Percentiles rank a stretch among this genome's conserved stretches.
Evolutionary conservation across 2,329 filamentous ascomycete species (phyloP).

Genomic region (Chaetomiaceae sp.): DNA sequence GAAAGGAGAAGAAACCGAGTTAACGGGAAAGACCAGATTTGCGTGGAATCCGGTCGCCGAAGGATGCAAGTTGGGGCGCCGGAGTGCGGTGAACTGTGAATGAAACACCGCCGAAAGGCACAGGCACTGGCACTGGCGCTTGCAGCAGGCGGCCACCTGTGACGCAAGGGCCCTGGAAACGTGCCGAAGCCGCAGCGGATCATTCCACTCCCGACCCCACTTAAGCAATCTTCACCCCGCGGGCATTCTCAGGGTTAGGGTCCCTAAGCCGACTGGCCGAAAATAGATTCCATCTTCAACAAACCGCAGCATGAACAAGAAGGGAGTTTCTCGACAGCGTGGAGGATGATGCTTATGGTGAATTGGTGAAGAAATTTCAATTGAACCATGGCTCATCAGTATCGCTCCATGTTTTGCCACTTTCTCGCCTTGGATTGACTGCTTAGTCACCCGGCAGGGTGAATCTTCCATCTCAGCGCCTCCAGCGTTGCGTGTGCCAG

Average conservation of each 20-base stretch:
- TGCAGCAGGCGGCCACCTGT: constrained; percentile 6
- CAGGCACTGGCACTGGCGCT: neutral
- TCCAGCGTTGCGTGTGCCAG: constrained; percentile 7
- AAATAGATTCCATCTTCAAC: too few relatives aligned
- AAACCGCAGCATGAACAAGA: too few relatives aligned
- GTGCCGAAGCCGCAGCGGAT: constrained; percentile 12
- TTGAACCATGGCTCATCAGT: too few relatives aligned
- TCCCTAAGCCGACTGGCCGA: neutral
- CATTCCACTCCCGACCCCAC: constrained; percentile 4
- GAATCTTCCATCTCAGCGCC: neutral
- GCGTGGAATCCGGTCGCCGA: neutral
- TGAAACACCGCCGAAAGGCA: neutral
- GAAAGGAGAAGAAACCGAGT: neutral
- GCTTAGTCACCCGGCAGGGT: constrained; percentile 5
- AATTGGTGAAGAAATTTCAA: too few relatives aligned
- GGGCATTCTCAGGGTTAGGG: neutral
- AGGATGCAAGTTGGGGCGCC: neutral
- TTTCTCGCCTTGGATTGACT: neutral
- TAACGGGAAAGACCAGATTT: neutral
- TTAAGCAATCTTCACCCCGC: neutral
- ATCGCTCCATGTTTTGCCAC: too few relatives aligned
- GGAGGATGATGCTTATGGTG: too few relatives aligned
- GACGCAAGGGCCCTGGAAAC: constrained; percentile 12
- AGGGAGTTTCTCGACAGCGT: too few relatives aligned
- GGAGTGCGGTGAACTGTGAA: neutral